These are phyloP conservation scores for Wickerhamomyces bisporus DNA, from an alignment of 805 yeast genomes.

Conservation along the genomic window DNA sequence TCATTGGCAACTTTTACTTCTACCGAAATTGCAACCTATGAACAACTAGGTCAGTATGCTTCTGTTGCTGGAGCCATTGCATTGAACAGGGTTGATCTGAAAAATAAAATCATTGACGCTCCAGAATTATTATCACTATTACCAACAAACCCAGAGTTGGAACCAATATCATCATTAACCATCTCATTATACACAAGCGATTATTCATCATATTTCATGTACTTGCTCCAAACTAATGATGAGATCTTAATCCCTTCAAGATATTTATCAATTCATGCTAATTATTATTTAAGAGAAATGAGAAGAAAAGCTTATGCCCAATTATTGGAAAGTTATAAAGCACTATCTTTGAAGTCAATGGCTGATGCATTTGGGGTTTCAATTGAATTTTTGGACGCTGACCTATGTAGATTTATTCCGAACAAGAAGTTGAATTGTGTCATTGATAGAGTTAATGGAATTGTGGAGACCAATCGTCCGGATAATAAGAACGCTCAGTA, in stretches of 20 bases:
- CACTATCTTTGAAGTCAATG: conserved; percentile 86
- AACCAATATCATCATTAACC: conserved; percentile 77
- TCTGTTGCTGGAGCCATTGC: conserved; percentile 83
- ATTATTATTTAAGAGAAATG: conserved; percentile 84
- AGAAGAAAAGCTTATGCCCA: conserved; percentile 94
- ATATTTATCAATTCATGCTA: conserved; percentile 72
- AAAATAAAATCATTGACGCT: conserved; percentile 80
- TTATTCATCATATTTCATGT: conserved; percentile 72
- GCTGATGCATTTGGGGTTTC: conserved; percentile 90
- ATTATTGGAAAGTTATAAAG: conserved; percentile 88
- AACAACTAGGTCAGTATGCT: conserved; percentile 84
- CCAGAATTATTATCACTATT: conserved; percentile 85
- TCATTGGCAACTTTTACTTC: conserved; percentile 94
- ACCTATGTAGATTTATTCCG: conserved; percentile 86
- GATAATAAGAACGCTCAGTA: conserved; percentile 95
- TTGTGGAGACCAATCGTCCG: conserved; percentile 92
- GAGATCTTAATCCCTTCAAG: conserved; percentile 58
- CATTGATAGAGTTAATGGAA: conserved; percentile 91
- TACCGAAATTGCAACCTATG: conserved; percentile 83
- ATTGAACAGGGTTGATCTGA: conserved; percentile 78
- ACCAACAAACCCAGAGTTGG: conserved; percentile 64
- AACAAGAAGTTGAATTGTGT: conserved; percentile 92
- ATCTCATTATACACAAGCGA: conserved; percentile 87
- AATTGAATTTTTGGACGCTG: conserved; percentile 79
- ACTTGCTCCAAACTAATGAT: conserved; percentile 72